Conservation (phyloP, 2,329 filamentous ascomycete species). For the Cercospora zeina region DNA sequence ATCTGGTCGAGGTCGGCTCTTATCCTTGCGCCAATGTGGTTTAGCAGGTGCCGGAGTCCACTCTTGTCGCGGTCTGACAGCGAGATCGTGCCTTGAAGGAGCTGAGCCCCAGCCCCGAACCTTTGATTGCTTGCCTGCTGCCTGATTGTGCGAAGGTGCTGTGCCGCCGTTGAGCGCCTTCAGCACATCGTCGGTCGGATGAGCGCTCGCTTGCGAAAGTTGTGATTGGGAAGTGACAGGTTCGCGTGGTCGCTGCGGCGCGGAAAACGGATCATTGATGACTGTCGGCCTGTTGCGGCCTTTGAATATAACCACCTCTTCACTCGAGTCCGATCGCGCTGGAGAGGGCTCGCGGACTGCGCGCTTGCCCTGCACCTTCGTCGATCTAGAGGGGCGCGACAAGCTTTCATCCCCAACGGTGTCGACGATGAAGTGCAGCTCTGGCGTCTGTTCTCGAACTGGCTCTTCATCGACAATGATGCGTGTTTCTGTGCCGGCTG, state of each 20-base stretch:
- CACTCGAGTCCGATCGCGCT: conserved; percentile 61
- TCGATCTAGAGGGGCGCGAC: conserved; percentile 12
- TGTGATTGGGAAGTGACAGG: conserved; percentile 37
- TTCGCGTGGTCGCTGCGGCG: conserved; percentile 6
- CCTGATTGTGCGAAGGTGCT: background rate
- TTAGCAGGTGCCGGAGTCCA: conserved; percentile 34
- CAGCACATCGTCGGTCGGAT: conserved; percentile 34
- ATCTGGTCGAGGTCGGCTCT: conserved; percentile 30
- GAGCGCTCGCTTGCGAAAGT: conserved; percentile 27
- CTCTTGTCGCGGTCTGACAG: conserved; percentile 15
- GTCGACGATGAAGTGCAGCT: conserved; percentile 38
- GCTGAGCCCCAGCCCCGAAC: conserved; percentile 29
- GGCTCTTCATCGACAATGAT: conserved; percentile 20
- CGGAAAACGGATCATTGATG: conserved; percentile 34
- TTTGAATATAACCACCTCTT: conserved; percentile 70
- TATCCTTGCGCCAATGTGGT: conserved; percentile 35
- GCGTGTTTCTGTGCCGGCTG: conserved; percentile 23
- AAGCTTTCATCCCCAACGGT: conserved; percentile 38
- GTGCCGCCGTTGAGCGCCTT: conserved; percentile 23
- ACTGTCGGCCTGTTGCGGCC: conserved; percentile 48
- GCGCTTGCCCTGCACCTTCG: conserved; percentile 24
- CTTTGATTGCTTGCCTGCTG: conserved; percentile 5
- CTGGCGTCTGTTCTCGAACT: conserved; percentile 13
- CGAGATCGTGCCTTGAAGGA: conserved; percentile 26
- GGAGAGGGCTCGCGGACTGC: conserved; percentile 44